A percentile compares a stretch with the other conserved stretches of the same genome.
phyloP scores from a whole-genome alignment of 1,139 yeast species.

The Sugiyamaella paludigena region DNA sequence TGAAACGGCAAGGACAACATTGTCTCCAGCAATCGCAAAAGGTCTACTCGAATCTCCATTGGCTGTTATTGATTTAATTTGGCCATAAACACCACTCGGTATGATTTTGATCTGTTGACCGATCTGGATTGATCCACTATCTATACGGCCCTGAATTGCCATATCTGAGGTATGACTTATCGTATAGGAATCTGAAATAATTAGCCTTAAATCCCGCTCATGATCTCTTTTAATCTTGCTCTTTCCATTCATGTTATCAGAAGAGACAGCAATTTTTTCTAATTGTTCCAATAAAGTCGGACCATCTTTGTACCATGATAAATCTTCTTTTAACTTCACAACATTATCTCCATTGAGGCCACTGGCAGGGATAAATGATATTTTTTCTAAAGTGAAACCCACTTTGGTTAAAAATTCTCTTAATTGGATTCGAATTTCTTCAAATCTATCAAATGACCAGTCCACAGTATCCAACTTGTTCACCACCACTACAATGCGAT shows the following conservation, averaged over 20 bases:
- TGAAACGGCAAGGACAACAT: conserved; percentile 50
- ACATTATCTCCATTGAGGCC: conserved; percentile 86
- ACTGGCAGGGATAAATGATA: conserved; percentile 76
- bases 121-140: conserved; percentile 70
- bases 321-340: conserved; percentile 41
- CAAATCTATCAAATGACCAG: conserved; percentile 68
- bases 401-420: conserved; percentile 56
- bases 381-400: conserved; percentile 53
- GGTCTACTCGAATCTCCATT: conserved; percentile 32
- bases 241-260: neutral
- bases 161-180: conserved; percentile 38
- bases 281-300: conserved; percentile 61
- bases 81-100: conserved; percentile 48
- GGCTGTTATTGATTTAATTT: conserved; percentile 45
- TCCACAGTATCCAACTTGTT: conserved; percentile 80
- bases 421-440: conserved; percentile 59
- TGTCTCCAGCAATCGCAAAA: conserved; percentile 69
- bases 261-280: conserved; percentile 27
- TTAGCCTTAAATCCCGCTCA: conserved; percentile 41
- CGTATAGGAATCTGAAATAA: conserved; percentile 42
- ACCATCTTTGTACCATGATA: conserved; percentile 59
- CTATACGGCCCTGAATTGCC: conserved; percentile 66
- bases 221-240: conserved; percentile 24
- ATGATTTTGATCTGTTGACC: conserved; percentile 67
- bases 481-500: conserved; percentile 68